Base-by-base conservation (phyloP, 202 grass and related monocot genomes). In the Hordeum pubiflorum region DNA sequence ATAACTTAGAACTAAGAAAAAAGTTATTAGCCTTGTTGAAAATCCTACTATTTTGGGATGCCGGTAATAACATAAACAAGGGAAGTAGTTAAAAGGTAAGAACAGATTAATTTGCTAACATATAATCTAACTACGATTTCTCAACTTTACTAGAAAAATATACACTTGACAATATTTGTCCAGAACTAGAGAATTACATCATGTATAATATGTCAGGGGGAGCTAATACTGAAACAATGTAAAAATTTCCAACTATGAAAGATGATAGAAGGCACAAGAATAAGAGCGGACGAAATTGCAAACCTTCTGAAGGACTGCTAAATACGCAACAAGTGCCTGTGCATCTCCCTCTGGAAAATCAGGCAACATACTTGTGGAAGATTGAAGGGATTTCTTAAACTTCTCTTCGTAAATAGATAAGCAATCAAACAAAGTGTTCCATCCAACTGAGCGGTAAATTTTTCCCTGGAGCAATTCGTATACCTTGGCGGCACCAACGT, bases 391-490 rank as follows among this genome's bases (percentile, higher is more conserved):
- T 74, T 97, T 85, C 79, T 94, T 97, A 61, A 97, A 97, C 86
- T 90, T 94, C 36, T 89, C 88, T 61, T 97, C 95, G 13, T 97
- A 97, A 72, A 97, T 92, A 79, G 92, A 92, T 74, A 97, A 90
- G 84, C 95, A 94, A 79, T 94, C 95, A 80, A 97, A 97, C 38
- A 97, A 88, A 66, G 91, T 97, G 74, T 74, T 97, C 95, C 95
- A 97, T 37, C 92, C 92, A 76, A 97, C 84, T 75, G 92, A 94
- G 54, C 95, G 85, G 64, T 91, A 97, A 61, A 82, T 62, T 91
- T 94, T 94, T 79, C 95, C 90, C 74, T 97, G 92, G 69, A 97
- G 90, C 27, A 97, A 82, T 69, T 92, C 92, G 34, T 84, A 92
- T 77, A 97, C 95, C 89, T 89, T 93, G 58, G 90, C 85, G 48